Base-by-base conservation (phyloP, 345 rosid genomes). In the Rubroshorea leprosula region DNA sequence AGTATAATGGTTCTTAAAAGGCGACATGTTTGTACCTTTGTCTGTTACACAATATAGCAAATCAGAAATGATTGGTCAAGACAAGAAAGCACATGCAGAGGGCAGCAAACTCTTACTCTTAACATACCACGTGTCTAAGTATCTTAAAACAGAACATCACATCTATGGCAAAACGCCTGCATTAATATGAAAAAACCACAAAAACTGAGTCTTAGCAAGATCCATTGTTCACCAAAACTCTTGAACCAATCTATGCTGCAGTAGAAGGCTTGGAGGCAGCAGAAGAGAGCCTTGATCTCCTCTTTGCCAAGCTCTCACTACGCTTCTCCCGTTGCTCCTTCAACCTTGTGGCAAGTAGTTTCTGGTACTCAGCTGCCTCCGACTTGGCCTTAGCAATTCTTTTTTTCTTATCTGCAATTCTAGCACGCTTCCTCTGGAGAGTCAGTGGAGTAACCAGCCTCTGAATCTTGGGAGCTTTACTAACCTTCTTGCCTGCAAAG, bases 251-350 rank as follows among this genome's bases (percentile, higher is more conserved):
- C 29, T 63, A 69, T 29, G 73, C 64, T 2, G 61, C 47, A 29
- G 67, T 57, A 5, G 77, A 76, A 60, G 84, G 84, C 72, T 74
- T 80, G 19, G 84, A 66, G 46, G 80, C 80, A 64, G 71, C 80
- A 64, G 71, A 25, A 4, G 78, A 80, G 23, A 80, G 78, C 64
- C 50, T 72, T 61, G 82, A 80, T 61, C 85, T 69, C 55, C 47
- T 77, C 68, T 77, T 80, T 1, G 81, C 85, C 55, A 80, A 67
- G 71, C 78, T 80, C 78, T 80, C 79, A 39, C 85, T 80, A 0
- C 87, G 81, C 23, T 77, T 80, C 5, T 78, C 93, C 7, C 89
- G 59, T 56, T 85, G 93, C 74, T 85, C 93, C 83, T 83, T 84
- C 79, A 78, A 62, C 49, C 87, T 62, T 2, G 68, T 47, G 49